Conservation (phyloP, 768 basidiomycete genomes). For the Russula virescens region DNA sequence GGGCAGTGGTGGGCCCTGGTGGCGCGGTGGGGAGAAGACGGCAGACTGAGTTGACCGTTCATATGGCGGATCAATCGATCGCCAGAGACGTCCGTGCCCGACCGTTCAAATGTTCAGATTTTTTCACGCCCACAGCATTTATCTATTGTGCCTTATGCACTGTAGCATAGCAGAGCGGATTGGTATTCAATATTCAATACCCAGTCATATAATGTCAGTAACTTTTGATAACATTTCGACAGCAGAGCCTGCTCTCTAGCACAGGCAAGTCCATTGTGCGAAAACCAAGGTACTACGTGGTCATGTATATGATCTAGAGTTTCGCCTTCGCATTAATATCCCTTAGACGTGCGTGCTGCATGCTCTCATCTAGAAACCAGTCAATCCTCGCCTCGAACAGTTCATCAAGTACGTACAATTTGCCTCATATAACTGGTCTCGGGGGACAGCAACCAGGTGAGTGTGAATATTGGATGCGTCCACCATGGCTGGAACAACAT, state of each 20-base stretch:
- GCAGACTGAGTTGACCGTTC: neutral
- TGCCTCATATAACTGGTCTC: conserved; percentile 64
- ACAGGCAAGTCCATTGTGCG: too few relatives aligned
- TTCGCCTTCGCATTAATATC: conserved; percentile 19
- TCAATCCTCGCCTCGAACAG: neutral
- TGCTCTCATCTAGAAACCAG: conserved; percentile 35
- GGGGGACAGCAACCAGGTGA: conserved; percentile 64
- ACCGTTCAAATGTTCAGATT: neutral
- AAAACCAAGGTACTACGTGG: neutral
- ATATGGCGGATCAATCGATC: neutral
- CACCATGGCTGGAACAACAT: conserved; percentile 86
- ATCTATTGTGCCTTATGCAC: conserved; percentile 1
- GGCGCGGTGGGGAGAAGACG: conserved; percentile 18
- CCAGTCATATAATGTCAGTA: neutral
- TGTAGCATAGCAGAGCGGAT: conserved; percentile 20
- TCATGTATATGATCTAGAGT: neutral
- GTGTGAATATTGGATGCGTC: conserved; percentile 64
- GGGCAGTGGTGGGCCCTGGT: conserved; percentile 23
- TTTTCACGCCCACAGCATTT: neutral
- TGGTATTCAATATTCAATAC: conserved; percentile 13
- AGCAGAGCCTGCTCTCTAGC: neutral
- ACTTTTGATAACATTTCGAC: neutral
- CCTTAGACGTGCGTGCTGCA: conserved; percentile 40
- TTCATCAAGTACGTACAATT: conserved; percentile 61
- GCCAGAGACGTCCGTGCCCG: neutral